Evolutionary conservation across 805 yeast species (phyloP), one percentile per base, ranked within the genome.

Genomic region (Schizosaccharomyces japonicus): DNA sequence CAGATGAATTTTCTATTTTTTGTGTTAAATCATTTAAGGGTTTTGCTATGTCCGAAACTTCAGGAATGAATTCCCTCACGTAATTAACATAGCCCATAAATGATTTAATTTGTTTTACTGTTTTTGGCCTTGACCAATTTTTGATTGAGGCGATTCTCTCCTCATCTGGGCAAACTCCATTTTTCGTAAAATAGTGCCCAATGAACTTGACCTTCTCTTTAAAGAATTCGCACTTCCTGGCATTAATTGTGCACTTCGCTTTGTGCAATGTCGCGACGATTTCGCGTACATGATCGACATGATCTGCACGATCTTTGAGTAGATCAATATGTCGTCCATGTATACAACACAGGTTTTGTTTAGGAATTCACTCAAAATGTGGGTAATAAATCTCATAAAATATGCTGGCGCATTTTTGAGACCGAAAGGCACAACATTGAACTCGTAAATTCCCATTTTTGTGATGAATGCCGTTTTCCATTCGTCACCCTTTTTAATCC

Each of bases 401-500:
- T 53, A 46, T 1, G 56, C 53, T 1, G 60, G 60, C 1, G 57
- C 59, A 47, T 53, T 55, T 6, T 49, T 28, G 40, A 55, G 46
- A 1, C 59, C 61, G 47, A 57, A 55, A 1, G 58, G 60, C 57
- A 58, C 52, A 10, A 53, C 59, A 3, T 23, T 45, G 50, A 52
- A 57, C 36, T 56, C 53, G 40, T 45, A 55, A 3, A 48, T 44
- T 10, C 59, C 60, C 3, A 15, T 4, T 2, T 28, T 47, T 0
- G 58, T 52, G 5, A 17, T 27, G 33, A 58, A 58, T 10, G 59
- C 57, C 5, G 58, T 56, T 23, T 55, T 53, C 8, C 29, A n/a
- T 10, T 28, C 34, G 31, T 49, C 50, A 1, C 31, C 34, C 2
- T 52, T 82, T 74, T 23, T 3, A 8, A 40, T 5, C 17, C 27